Percentiles rank a stretch among this genome's conserved stretches.
Conservation (phyloP, 2,329 filamentous ascomycete species). For the Fusarium anguioides region DNA sequence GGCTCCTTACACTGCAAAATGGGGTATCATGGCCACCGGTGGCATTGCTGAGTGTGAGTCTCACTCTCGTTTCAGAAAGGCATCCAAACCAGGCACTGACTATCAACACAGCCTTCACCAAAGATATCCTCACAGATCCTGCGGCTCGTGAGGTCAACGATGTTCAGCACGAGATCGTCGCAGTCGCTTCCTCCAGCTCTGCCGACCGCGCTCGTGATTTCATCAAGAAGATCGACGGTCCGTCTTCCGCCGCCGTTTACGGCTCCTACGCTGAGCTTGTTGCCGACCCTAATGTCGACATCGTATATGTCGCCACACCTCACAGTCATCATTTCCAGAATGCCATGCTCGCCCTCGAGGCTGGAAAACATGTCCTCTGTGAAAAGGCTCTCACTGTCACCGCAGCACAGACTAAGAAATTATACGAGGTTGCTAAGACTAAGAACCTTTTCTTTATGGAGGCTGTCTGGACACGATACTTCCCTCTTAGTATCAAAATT, state of each 20-base stretch:
- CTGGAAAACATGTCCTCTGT: slow-evolving; percentile 88
- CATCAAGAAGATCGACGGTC: slow-evolving; percentile 76
- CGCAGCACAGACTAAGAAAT: slow-evolving; percentile 77
- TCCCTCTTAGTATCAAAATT: slow-evolving; percentile 82
- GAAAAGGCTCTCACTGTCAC: slow-evolving; percentile 93
- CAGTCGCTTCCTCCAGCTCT: slow-evolving; percentile 83
- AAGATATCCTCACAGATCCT: slow-evolving; percentile 82
- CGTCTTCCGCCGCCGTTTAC: slow-evolving; percentile 75
- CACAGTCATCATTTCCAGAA: slow-evolving; percentile 96
- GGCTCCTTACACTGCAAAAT: slow-evolving; percentile 63
- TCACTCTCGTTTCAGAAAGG: not conserved
- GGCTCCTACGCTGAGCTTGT: slow-evolving; percentile 86
- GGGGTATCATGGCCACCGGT: slow-evolving; percentile 72
- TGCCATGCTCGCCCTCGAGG: slow-evolving; percentile 82
- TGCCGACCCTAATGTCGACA: slow-evolving; percentile 80
- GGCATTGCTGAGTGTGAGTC: slow-evolving; percentile 66
- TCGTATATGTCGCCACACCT: slow-evolving; percentile 89
- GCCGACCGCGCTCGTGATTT: slow-evolving; percentile 76
- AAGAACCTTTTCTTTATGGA: slow-evolving; percentile 86
- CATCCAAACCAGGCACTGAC: not conserved
- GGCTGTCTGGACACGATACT: slow-evolving; percentile 90
- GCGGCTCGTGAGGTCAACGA: slow-evolving; percentile 75
- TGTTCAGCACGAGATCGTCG: slow-evolving; percentile 80
- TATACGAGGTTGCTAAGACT: slow-evolving; percentile 76
- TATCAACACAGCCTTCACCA: slow-evolving; percentile 68